Base-by-base conservation (phyloP, 768 basidiomycete species). In the Mrakia frigida region DNA sequence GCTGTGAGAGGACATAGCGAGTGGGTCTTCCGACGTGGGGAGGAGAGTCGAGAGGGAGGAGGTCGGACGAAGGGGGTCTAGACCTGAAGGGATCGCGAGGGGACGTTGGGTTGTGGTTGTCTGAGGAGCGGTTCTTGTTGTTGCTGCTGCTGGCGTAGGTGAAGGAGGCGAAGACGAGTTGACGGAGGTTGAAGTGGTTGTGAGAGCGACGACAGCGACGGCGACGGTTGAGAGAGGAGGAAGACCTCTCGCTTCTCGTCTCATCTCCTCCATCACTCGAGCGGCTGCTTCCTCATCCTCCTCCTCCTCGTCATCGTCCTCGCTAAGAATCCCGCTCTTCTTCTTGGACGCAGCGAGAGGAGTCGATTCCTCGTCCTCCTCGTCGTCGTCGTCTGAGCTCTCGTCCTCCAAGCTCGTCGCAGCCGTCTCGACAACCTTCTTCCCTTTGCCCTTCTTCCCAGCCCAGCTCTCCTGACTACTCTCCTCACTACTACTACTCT, bases 21-120 rank as follows among this genome's bases (percentile, higher is more conserved):
- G 35, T 35, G 35, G 23, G 37, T 68, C 65, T 5, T 68, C 25
- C 39, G 65, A 68, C 7, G 35, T 68, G 6, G 65, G 65, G 35
- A 14, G 35, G 35, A 68, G 65, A n/a, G 35, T 68, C 37, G 65
- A 39, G 35, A 68, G 33, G 37, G 65, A 68, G 23, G 65, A 68
- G 23, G 65, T 68, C 25, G 65, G 65, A 23, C 35, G 35, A 37
- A 68, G 65, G 3, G 37, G 65, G 39, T 68, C 39, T 18, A 68
- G 37, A 11, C 65, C 65, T 1, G 65, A 68, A 23, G 65, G 65
- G 35, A 68, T 68, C 21, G 39, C 65, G 37, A n/a, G 5, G 23
- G 28, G 10, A 25, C n/a, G 60, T 31, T 33, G n/a, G n/a, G 60
- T 14, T 65, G 13, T 65, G 63, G 63, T 16, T 14, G n/a, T 68